Base-by-base conservation (phyloP, 2,329 filamentous ascomycete genomes). In the Boeremia exigua region DNA sequence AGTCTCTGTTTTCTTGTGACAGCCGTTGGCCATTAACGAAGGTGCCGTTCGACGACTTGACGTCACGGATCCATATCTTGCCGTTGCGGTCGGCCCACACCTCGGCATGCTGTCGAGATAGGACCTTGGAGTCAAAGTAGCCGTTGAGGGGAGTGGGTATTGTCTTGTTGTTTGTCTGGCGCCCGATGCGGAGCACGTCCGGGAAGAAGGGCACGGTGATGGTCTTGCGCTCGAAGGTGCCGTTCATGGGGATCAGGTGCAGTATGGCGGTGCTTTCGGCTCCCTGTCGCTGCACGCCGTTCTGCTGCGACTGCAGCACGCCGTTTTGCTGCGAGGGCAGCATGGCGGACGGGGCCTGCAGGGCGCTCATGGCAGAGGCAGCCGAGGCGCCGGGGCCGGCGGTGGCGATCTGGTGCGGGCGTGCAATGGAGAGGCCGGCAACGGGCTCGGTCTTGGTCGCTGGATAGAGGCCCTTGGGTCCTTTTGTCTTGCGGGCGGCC, bases 21-120 rank as follows among this genome's bases (percentile, higher is more conserved):
- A 99, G 77, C 28, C 95, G 88, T 50, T 89, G 86, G 17, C 92
- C 92, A 69, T 99, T 99, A 65, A 99, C 94, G 76, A 99, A 99
- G 0, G 95, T 99, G 55, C 95, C 95, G 73, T 99, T 99, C 36
- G 95, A 99, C 0, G 95, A 98, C 77, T 98, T 99, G 67, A 99
- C 90, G 77, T 99, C 95, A 54, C 93, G 87, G 65, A 99, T 98
- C 85, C 88, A 98, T 38, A 99, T 89, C 73, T 96, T 96, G 48
- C 93, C 93, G 59, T 79, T 82, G 60, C 90, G 88, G 49, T 91
- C 88, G 12, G 95, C 92, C 87, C 92, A 98, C 33, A 99, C 90
- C 75, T 99, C 95, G 32, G 95, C 95, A 75, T 99, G 95, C 73
- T 97, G 92, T 67, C 95, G 85, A 34, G 95, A 98, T 23, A 99